Percentiles rank a stretch among this genome's conserved stretches.
phyloP scores from a whole-genome alignment of 192 early-diverging fungal species.

The Thoreauomyces humboldtii region DNA sequence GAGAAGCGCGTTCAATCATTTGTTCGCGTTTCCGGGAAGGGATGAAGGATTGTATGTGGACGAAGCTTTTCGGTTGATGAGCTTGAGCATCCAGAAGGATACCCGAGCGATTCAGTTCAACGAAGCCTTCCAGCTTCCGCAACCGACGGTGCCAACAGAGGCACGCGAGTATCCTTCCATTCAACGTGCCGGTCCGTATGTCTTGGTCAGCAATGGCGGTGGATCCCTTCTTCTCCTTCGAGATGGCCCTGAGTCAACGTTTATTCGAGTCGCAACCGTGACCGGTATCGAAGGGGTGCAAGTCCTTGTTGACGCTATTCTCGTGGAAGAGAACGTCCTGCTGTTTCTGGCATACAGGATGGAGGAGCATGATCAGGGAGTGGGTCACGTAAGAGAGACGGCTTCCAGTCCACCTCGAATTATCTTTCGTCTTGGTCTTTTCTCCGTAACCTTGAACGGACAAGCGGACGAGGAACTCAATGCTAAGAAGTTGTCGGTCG shows the following conservation, averaged over 20 bases:
- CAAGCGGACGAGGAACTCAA: background rate
- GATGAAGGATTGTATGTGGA: constrained; percentile 17
- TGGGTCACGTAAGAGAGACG: background rate
- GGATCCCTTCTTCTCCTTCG: constrained; percentile 9
- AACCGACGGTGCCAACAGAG: background rate
- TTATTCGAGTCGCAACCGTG: background rate
- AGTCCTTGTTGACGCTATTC: background rate
- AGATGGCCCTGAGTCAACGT: no score
- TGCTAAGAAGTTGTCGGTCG: background rate
- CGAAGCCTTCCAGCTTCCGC: background rate
- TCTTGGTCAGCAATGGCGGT: constrained; percentile 17
- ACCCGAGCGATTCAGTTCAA: no score
- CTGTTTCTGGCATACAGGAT: constrained; percentile 12
- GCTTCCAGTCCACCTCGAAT: no score
- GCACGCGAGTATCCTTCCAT: constrained; percentile 21
- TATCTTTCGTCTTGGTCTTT: background rate
- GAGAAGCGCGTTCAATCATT: constrained; percentile 20
- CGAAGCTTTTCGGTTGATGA: background rate
- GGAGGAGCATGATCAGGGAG: background rate
- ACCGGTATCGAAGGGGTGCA: background rate
- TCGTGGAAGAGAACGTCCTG: background rate
- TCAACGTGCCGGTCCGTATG: background rate
- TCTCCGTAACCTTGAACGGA: background rate
- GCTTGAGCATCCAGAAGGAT: background rate
- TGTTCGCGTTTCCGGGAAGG: constrained; percentile 4